Conservation (phyloP, 1,284 basidiomycete genomes). For the Amylostereum areolatum region DNA sequence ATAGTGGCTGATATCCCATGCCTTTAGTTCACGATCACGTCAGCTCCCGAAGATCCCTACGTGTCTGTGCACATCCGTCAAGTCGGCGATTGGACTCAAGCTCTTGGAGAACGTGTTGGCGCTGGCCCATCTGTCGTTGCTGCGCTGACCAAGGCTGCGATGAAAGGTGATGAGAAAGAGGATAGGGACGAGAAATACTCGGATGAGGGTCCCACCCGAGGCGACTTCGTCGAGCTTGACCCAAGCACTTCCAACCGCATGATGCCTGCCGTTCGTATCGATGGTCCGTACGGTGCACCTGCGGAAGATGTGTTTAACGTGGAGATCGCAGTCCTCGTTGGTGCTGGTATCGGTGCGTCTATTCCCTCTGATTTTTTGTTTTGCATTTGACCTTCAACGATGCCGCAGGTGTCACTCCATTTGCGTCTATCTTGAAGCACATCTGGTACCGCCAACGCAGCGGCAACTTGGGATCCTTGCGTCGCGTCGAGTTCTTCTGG, state of each 20-base stretch:
- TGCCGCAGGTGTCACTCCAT: conserved; percentile 73
- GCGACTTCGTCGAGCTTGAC: conserved; percentile 77
- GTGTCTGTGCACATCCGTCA: conserved; percentile 87
- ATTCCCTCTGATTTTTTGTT: conserved; percentile 1
- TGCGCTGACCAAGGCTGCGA: conserved; percentile 66
- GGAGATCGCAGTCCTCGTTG: conserved; percentile 82
- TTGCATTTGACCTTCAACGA: conserved; percentile 5
- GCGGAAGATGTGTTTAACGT: conserved; percentile 85
- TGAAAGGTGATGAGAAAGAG: conserved; percentile 66
- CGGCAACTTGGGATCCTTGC: conserved; percentile 68
- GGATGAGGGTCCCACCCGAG: conserved; percentile 40
- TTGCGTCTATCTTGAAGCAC: conserved; percentile 87
- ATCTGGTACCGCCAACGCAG: conserved; percentile 87
- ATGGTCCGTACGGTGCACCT: conserved; percentile 85
- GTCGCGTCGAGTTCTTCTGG: conserved; percentile 90
- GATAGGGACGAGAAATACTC: conserved; percentile 31
- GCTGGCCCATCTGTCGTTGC: conserved; percentile 72
- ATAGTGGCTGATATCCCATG: conserved; percentile 1
- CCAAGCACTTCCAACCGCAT: conserved; percentile 34
- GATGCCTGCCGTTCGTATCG: conserved; percentile 74
- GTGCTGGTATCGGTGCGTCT: conserved; percentile 78
- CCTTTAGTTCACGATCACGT: conserved; percentile 83
- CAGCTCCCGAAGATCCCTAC: conserved; percentile 86
- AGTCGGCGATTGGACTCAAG: conserved; percentile 83
- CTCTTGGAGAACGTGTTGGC: conserved; percentile 76